These are phyloP conservation scores for Sarocladium oryzae DNA, from an alignment of 2,329 filamentous ascomycete genomes.

Conservation along the genomic window DNA sequence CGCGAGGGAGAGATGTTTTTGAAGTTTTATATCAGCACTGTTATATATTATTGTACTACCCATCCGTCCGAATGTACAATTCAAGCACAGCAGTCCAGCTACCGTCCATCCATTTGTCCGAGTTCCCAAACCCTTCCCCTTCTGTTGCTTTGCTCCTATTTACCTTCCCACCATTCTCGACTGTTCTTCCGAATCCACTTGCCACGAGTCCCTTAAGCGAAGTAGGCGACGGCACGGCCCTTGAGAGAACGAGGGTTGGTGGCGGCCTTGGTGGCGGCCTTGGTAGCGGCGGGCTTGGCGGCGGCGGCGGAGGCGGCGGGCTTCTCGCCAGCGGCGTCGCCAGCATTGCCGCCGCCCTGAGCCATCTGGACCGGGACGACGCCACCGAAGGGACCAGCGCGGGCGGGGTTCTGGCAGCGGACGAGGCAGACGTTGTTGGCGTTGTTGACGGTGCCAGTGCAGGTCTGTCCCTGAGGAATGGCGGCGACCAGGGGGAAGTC, in stretches of 20 bases:
- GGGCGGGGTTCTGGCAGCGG: constrained; percentile 51
- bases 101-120: neutral
- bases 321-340: constrained; percentile 31
- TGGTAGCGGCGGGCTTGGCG: constrained; percentile 10
- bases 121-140: neutral
- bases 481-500: constrained; percentile 49
- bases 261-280: neutral
- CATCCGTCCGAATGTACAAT: constrained; percentile 4
- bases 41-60: constrained; percentile 8
- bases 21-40: constrained; percentile 3
- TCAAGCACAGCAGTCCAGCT: constrained; percentile 7
- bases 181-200: neutral
- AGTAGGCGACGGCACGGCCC: neutral
- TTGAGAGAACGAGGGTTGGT: constrained; percentile 5
- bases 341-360: constrained; percentile 26
- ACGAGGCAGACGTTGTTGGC: constrained; percentile 51
- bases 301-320: neutral
- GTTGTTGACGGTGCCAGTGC: constrained; percentile 48
- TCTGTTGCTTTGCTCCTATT: neutral
- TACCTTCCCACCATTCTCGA: neutral
- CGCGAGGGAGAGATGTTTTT: neutral
- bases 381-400: constrained; percentile 50
- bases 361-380: constrained; percentile 54
- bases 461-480: constrained; percentile 43
- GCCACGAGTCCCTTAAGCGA: neutral